Percentiles rank a stretch among this genome's conserved stretches.
These are phyloP conservation scores for Eutrema salsugineum DNA, from an alignment of 441 rosid species.

Conservation along the genomic window DNA sequence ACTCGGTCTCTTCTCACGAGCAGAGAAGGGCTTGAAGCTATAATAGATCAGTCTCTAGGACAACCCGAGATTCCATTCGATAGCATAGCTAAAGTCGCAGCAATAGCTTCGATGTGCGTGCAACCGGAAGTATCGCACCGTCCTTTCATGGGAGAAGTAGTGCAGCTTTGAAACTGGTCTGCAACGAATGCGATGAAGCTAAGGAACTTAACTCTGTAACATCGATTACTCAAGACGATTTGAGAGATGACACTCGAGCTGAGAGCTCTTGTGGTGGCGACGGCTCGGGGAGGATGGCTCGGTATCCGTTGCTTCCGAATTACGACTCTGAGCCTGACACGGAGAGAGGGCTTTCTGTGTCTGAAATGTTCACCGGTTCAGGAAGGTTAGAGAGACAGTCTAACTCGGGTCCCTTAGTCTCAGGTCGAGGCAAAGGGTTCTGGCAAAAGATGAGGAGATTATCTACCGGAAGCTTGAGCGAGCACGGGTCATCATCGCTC, in stretches of 20 bases:
- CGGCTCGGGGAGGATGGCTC: conserved; percentile 42
- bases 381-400: conserved; percentile 52
- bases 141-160: conserved; percentile 99
- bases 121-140: conserved; percentile 94
- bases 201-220: conserved; percentile 58
- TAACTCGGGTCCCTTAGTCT: conserved; percentile 70
- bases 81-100: conserved; percentile 85
- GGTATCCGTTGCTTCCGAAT: conserved; percentile 44
- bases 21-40: conserved; percentile 67
- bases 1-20: conserved; percentile 80
- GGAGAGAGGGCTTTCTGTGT: conserved; percentile 59
- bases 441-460: conserved; percentile 71
- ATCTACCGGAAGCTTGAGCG: conserved; percentile 69
- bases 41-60: conserved; percentile 71
- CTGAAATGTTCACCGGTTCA: conserved; percentile 47
- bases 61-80: conserved; percentile 59
- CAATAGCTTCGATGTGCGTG: conserved; percentile 95
- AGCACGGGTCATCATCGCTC: conserved; percentile 40
- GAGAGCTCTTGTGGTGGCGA: conserved; percentile 33
- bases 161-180: conserved; percentile 89
- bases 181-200: conserved; percentile 85
- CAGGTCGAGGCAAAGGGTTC: conserved; percentile 48
- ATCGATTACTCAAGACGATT: conserved; percentile 46
- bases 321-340: conserved; percentile 59
- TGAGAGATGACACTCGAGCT: conserved; percentile 48